Base-by-base conservation (phyloP, 176 grass and related monocot species). In the Tillandsia leiboldiana region DNA sequence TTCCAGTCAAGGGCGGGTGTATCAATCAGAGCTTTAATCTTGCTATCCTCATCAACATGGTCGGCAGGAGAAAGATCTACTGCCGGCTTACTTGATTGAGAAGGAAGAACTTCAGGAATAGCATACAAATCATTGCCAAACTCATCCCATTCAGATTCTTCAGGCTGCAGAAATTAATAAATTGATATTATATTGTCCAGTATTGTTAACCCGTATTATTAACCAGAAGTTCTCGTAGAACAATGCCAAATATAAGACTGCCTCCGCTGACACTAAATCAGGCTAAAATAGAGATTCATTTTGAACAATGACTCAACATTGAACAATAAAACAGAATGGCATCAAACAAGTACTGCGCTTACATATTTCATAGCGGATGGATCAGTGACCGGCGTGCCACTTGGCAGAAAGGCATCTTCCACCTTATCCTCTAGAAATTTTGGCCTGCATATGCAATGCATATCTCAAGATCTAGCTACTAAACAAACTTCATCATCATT, bases 131-230 rank as follows among this genome's bases (percentile, higher is more conserved):
- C 87, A 4, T 90, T 94, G 50, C 95, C 95, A 63, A 99, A 99
- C 70, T 99, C 95, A 82, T 94, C 95, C 95, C 95, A 99, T 65
- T 99, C 90, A 72, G 83, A 94, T 87, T 99, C 95, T 73, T 99
- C 89, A 77, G 77, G 74, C 95, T 99, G 90, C 80, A 80, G 77
- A 53, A 72, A 82, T 81, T 1, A 81, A 80, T 73, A 70, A 23
- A 64, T 70, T 75, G 24, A 73, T 83, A 53, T 83, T 83, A 49
- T 84, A 80, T 33, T 65, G 28, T 49, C 14, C 22, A 48, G 66
- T 49, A 61, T 26, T 73, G 50, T 52, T 6, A n/a, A 48, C 50
- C 56, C 23, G 49, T 23, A 61, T 15, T 61, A 57, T 57, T 57
- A 4, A 5, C 20, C 56, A 61, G 3, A 61, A 61, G 56, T 61